Base-by-base conservation (phyloP, 176 grass and related monocot species). In the Chrysopogon serrulatus region DNA sequence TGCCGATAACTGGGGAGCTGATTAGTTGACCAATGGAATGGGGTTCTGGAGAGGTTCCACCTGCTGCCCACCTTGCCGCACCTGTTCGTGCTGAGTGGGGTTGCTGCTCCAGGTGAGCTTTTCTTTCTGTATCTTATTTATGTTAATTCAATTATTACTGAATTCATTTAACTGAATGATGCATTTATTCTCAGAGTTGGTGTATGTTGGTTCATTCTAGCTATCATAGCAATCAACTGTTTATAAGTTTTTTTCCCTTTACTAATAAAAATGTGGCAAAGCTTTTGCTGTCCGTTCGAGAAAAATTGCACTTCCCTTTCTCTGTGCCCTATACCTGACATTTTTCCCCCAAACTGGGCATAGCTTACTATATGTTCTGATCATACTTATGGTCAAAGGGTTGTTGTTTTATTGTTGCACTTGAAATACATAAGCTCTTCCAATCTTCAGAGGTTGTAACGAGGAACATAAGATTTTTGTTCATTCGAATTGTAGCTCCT, bases 81-180 rank as follows among this genome's bases (percentile, higher is more conserved):
- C 43, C 68, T 28, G 28, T 71, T 45, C 47, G 37, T 34, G 45
- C 34, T 72, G 85, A 87, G 23, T 90, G 87, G 89, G 49, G 73
- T 54, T 75, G 26, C 87, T 88, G 77, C 47, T 86, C 70, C 82
- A 77, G 90, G 93, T 94, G 12, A 67, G 92, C 34, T 34, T n/a
- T 15, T 21, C 54, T 75, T 28, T 1, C 3, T 54, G 12, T 27
- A 71, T 76, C 16, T 63, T n/a, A 42, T 8, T 80, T 54, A 40
- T 65, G 12, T 54, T 80, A 21, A 57, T 43, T 73, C 17, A 56
- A 13, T 26, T 74, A 13, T 66, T 54, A 56, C 15, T 68, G 24
- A 44, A 78, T 23, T 41, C 56, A 5, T 28, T 57, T 6, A 3
- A 33, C 45, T 30, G 56, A 18, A 34, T 61, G 6, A 62, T 30